These are phyloP conservation scores for Suhomyces atakaporum DNA, from an alignment of 1,139 yeast genomes.

Conservation along the genomic window DNA sequence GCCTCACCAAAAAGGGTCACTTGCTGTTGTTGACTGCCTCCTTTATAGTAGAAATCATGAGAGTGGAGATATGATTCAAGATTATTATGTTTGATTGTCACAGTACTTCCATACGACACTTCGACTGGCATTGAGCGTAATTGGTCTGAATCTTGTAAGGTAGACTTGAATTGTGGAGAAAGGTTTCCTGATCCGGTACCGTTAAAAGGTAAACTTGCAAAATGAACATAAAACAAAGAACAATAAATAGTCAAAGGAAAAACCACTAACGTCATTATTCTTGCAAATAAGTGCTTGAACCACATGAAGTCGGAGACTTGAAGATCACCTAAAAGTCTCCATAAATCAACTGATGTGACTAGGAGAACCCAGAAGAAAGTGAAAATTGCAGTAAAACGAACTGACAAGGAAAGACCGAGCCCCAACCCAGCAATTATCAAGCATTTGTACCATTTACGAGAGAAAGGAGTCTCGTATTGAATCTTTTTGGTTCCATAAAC, in stretches of 20 bases:
- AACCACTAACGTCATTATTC: constrained; percentile 37
- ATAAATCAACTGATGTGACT: constrained; percentile 45
- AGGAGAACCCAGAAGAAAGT: constrained; percentile 53
- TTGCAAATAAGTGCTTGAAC: constrained; percentile 31
- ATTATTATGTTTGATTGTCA: constrained; percentile 65
- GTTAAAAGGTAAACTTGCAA: constrained; percentile 44
- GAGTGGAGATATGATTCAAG: constrained; percentile 72
- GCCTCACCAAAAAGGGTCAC: constrained; percentile 61
- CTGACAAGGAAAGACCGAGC: constrained; percentile 54
- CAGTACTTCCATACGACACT: constrained; percentile 64
- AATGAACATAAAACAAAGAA: constrained; percentile 51
- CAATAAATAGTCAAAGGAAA: constrained; percentile 56
- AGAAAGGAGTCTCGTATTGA: constrained; percentile 36
- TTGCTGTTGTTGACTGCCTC: constrained; percentile 65
- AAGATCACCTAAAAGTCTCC: constrained; percentile 63
- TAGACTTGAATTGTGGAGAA: constrained; percentile 59
- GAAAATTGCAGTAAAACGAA: constrained; percentile 56
- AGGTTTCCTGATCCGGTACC: constrained; percentile 56
- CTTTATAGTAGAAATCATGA: constrained; percentile 52
- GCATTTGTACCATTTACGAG: constrained; percentile 46
- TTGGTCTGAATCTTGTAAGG: constrained; percentile 45
- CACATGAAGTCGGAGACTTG: constrained; percentile 34
- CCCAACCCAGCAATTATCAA: constrained; percentile 49
- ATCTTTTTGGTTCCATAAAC: constrained; percentile 47
- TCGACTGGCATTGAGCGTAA: constrained; percentile 43